Percentiles rank a stretch among this genome's conserved stretches.
phyloP scores from a whole-genome alignment of 495 filamentous ascomycete genomes.

The Tuber magnatum region DNA sequence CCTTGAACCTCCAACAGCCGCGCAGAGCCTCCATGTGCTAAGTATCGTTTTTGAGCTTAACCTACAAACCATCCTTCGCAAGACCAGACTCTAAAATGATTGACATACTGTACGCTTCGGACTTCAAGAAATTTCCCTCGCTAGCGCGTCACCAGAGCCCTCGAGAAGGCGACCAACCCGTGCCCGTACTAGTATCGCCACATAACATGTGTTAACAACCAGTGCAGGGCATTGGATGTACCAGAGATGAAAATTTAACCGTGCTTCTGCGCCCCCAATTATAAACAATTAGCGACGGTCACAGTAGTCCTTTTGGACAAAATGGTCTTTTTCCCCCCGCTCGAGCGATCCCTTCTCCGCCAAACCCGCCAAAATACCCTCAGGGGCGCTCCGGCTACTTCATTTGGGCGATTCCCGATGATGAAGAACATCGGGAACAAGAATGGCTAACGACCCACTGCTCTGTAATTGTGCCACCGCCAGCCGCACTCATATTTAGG shows the following conservation, averaged over 20 bases:
- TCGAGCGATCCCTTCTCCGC: background rate
- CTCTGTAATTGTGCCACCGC: background rate
- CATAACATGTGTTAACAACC: background rate
- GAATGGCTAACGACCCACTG: background rate
- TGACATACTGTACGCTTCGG: background rate
- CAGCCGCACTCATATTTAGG: background rate
- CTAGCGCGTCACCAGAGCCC: too few species aligned
- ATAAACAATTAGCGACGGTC: background rate
- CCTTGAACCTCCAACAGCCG: background rate
- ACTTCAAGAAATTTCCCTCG: background rate
- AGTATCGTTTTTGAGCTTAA: background rate
- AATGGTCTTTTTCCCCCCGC: background rate
- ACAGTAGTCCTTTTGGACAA: background rate
- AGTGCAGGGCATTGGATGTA: background rate
- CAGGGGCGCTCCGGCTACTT: background rate
- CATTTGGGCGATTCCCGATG: background rate
- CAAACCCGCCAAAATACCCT: background rate
- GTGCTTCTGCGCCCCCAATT: background rate
- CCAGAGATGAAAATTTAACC: background rate
- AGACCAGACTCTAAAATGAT: background rate
- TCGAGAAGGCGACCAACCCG: background rate
- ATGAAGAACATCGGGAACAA: background rate
- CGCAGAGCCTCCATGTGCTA: background rate
- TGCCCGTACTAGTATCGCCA: background rate
- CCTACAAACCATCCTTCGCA: background rate